Conservation (phyloP, 306 rosid genomes). For the Dalbergia cochinchinensis region DNA sequence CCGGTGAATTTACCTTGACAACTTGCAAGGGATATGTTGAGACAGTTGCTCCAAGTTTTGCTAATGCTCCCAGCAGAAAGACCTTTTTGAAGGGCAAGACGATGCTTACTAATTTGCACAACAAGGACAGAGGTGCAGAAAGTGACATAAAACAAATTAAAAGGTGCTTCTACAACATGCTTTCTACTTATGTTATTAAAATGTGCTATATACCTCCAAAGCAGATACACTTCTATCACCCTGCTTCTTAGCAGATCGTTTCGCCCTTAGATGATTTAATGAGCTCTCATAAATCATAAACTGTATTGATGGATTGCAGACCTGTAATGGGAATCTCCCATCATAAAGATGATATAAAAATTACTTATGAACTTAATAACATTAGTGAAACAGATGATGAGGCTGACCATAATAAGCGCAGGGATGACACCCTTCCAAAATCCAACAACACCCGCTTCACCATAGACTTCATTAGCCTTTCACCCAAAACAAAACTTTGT, state of each 20-base stretch:
- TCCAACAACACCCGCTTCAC: conserved; percentile 75
- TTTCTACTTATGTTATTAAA: conserved; percentile 30
- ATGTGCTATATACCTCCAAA: conserved; percentile 63
- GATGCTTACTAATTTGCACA: conserved; percentile 36
- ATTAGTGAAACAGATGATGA: conserved; percentile 29
- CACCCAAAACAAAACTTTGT: conserved; percentile 37
- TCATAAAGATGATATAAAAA: not conserved
- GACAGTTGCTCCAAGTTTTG: conserved; percentile 89
- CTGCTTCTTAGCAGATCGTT: conserved; percentile 60
- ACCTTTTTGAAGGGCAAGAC: conserved; percentile 58
- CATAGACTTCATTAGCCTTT: conserved; percentile 70
- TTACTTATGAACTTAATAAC: conserved; percentile 16
- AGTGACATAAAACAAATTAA: conserved; percentile 26
- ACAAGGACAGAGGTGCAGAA: conserved; percentile 32
- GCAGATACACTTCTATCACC: conserved; percentile 62
- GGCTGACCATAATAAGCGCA: conserved; percentile 81
- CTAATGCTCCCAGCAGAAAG: conserved; percentile 79
- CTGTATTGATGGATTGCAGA: conserved; percentile 89
- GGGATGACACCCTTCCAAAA: conserved; percentile 94
- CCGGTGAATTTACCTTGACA: conserved; percentile 70
- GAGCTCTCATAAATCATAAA: conserved; percentile 84
- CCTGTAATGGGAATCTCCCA: conserved; percentile 55
- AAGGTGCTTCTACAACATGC: conserved; percentile 25
- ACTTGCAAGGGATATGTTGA: conserved; percentile 79
- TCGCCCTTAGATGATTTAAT: conserved; percentile 66